Base-by-base conservation (phyloP, 805 yeast species). In the Maudiozyma bulderi region DNA sequence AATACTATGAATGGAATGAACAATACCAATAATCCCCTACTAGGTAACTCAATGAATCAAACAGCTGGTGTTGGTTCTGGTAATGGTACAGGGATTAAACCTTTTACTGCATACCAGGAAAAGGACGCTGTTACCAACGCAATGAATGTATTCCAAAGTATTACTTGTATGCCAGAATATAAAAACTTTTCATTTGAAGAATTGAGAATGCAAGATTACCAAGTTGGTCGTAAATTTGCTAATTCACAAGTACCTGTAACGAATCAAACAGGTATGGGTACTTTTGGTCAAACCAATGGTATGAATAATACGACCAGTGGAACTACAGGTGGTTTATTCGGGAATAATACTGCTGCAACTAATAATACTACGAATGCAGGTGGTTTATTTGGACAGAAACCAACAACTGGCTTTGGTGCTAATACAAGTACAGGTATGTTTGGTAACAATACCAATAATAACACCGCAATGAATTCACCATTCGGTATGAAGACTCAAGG, bases 121-220 rank as follows among this genome's bases (percentile, higher is more conserved):
- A 85, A 84, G 58, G 97, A 90, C 60, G 62, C 68, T 35, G 64
- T 73, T 4, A 71, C 81, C 10, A 76, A 80, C 33, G 76, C 77
- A 6, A 70, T 73, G 20, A 81, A 80, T 48, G 68, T 73, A 45
- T 90, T 73, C 68, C 87, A 91, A 66, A 80, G 80, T 57, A 84
- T 93, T 52, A 72, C 86, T 9, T 77, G 86, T 43, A 90, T 93
- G 97, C 95, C 95, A 5, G 95, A 88, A 65, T 93, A 91, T 63
- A 76, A 76, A 57, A 81, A 81, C 57, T 86, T 67, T 58, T 86
- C 96, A 0, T 77, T 82, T 60, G 97, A 89, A 65, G 99, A 93
- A 64, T 76, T 93, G 66, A 78, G 99, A 62, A 71, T 77, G 57
- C 91, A 84, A 65, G 99, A 93, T 68, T 93, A 93, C 64, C 79